phyloP scores from a whole-genome alignment of 2,329 filamentous ascomycete genomes.

The Pestalotiopsis sp. region DNA sequence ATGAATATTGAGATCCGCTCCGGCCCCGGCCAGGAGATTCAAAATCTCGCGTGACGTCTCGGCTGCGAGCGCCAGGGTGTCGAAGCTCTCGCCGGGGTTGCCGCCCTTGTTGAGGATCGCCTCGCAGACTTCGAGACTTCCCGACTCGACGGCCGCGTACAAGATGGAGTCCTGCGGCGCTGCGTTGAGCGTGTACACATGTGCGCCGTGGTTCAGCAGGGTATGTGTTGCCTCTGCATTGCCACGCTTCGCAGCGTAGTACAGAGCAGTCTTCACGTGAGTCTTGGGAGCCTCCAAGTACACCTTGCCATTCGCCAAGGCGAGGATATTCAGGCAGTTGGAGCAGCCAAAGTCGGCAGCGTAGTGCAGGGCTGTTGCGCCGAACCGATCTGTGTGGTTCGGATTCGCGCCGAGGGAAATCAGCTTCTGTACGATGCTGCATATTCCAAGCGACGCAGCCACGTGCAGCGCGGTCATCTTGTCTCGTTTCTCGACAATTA shows the following conservation, averaged over 20 bases:
- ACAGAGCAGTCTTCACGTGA: slow-evolving; percentile 14
- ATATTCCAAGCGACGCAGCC: slow-evolving; percentile 16
- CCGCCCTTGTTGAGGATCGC: slow-evolving; percentile 11
- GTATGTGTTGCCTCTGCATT: slow-evolving; percentile 10
- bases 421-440: slow-evolving; percentile 15
- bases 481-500: slow-evolving; percentile 17
- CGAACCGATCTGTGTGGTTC: slow-evolving; percentile 13
- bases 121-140: slow-evolving; percentile 9
- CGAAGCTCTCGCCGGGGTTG: slow-evolving; percentile 14
- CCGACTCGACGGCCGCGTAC: slow-evolving; percentile 15
- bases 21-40: slow-evolving; percentile 5
- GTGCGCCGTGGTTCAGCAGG: slow-evolving; percentile 14
- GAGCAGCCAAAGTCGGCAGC: slow-evolving; percentile 19
- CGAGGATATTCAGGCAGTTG: slow-evolving; percentile 13
- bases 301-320: slow-evolving; percentile 11
- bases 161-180: slow-evolving; percentile 13
- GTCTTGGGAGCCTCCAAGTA: slow-evolving; percentile 11
- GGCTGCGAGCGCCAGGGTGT: not conserved
- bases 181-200: slow-evolving; percentile 11
- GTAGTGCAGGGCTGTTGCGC: slow-evolving; percentile 16
- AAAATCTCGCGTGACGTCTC: slow-evolving; percentile 11
- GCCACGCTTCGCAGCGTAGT: slow-evolving; percentile 15
- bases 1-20: slow-evolving; percentile 15
- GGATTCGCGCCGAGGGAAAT: slow-evolving; percentile 13
- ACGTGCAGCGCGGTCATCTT: slow-evolving; percentile 15